phyloP scores from a whole-genome alignment of 2,329 filamentous ascomycete genomes.

The Botrytis byssoidea region DNA sequence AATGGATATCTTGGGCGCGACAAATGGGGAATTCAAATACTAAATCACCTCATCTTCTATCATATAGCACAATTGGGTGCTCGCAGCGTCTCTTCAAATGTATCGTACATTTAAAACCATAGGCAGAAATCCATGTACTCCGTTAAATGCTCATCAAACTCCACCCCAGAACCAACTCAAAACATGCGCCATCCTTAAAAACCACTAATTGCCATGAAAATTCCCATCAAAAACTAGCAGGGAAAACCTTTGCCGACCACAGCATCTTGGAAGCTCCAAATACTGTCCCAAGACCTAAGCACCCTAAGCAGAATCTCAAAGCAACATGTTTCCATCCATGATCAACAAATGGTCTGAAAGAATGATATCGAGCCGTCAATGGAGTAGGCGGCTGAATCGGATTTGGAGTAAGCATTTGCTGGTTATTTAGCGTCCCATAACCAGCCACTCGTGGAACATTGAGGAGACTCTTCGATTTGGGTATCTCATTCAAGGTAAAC shows the following conservation, averaged over 20 bases:
- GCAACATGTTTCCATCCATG: slow-evolving; percentile 3
- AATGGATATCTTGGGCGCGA: not conserved
- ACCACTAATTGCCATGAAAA: not conserved
- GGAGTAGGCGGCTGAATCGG: slow-evolving; percentile 6
- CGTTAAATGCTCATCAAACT: not conserved
- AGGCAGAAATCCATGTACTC: not conserved
- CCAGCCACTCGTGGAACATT: not conserved
- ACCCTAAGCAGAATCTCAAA: slow-evolving; percentile 4
- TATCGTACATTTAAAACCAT: not conserved
- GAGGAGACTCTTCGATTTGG: not conserved
- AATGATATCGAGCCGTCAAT: slow-evolving; percentile 15
- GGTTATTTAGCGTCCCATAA: not conserved
- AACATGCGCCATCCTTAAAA: not conserved
- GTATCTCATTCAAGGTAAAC: slow-evolving; percentile 1
- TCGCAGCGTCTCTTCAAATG: not conserved
- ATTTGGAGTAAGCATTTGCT: slow-evolving; percentile 9
- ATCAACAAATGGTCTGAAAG: slow-evolving; percentile 16
- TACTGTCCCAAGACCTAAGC: not conserved
- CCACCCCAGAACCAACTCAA: not conserved
- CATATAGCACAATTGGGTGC: not conserved
- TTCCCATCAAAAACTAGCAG: not conserved
- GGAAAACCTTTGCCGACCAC: not conserved
- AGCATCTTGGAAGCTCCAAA: slow-evolving; percentile 3
- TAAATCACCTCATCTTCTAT: not conserved
- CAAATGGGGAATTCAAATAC: not conserved